These are phyloP conservation scores for Ustilago crameri DNA, from an alignment of 1,284 basidiomycete genomes.

Conservation along the genomic window DNA sequence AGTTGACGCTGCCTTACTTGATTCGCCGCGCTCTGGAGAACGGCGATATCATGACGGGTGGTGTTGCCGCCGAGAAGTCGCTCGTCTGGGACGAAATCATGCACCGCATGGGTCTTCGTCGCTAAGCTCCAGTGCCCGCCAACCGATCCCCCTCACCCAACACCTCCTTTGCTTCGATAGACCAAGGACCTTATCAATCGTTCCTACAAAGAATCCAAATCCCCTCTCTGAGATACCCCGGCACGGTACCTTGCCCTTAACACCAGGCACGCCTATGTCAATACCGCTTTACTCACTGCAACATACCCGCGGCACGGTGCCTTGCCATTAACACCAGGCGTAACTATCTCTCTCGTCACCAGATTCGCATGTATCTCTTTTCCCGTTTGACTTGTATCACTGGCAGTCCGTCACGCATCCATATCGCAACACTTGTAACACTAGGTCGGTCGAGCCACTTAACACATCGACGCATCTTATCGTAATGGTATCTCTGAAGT, in stretches of 20 bases:
- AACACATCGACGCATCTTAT: conserved; percentile 42
- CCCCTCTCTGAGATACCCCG: too few relatives aligned
- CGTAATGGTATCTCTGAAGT: conserved; percentile 35
- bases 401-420: conserved; percentile 16
- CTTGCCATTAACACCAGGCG: conserved; percentile 49
- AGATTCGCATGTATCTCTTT: conserved; percentile 29
- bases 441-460: conserved; percentile 54
- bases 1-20: conserved; percentile 78
- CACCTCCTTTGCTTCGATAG: neutral
- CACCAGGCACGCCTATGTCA: conserved; percentile 18
- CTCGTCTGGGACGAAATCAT: conserved; percentile 43
- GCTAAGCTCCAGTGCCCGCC: conserved; percentile 5
- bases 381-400: conserved; percentile 8
- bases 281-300: neutral
- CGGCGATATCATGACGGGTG: conserved; percentile 75
- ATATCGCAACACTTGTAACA: conserved; percentile 25
- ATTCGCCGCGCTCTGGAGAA: conserved; percentile 82
- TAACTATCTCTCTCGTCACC: neutral
- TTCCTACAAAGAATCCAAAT: neutral
- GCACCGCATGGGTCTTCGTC: conserved; percentile 43
- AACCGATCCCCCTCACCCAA: too few relatives aligned
- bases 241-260: conserved; percentile 51
- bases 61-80: conserved; percentile 70
- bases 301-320: conserved; percentile 35
- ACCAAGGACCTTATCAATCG: neutral